These are phyloP conservation scores for Geotrichum restrictum DNA, from an alignment of 1,139 yeast species.

Conservation along the genomic window DNA sequence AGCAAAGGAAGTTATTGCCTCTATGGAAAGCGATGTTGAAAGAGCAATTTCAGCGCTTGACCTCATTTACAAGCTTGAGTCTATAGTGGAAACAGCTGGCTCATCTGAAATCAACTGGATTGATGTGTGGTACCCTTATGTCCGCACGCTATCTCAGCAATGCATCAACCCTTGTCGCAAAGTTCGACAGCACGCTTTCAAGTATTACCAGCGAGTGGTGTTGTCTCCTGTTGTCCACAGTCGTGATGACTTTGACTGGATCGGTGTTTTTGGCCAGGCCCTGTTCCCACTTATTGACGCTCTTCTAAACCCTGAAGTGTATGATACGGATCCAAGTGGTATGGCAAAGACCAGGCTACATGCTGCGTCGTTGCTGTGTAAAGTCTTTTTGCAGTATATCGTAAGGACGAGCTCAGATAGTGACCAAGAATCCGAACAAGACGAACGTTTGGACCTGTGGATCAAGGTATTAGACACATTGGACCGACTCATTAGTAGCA, in stretches of 20 bases:
- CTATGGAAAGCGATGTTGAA: slow-evolving; percentile 47
- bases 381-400: slow-evolving; percentile 63
- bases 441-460: slow-evolving; percentile 40
- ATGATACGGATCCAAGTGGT: slow-evolving; percentile 60
- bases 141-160: slow-evolving; percentile 74
- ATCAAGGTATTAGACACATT: slow-evolving; percentile 47
- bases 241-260: slow-evolving; percentile 41
- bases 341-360: slow-evolving; percentile 64
- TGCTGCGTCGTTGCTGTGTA: slow-evolving; percentile 63
- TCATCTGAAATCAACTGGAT: slow-evolving; percentile 19
- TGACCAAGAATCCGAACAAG: slow-evolving; percentile 41
- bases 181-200: slow-evolving; percentile 58
- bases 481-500: slow-evolving; percentile 45
- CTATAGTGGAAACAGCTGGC: slow-evolving; percentile 17
- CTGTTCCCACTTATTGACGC: slow-evolving; percentile 71
- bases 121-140: slow-evolving; percentile 28
- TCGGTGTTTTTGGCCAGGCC: slow-evolving; percentile 59
- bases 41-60: slow-evolving; percentile 60
- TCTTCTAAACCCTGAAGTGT: slow-evolving; percentile 61
- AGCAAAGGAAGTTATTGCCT: slow-evolving; percentile 20
- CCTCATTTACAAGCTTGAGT: slow-evolving; percentile 24
- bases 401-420: slow-evolving; percentile 27
- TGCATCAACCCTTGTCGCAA: slow-evolving; percentile 85
- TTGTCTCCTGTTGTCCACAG: slow-evolving; percentile 42
- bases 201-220: slow-evolving; percentile 48